These are phyloP conservation scores for Tinospora cordifolia DNA, from an alignment of 164 flowering plant genomes.

Conservation along the genomic window DNA sequence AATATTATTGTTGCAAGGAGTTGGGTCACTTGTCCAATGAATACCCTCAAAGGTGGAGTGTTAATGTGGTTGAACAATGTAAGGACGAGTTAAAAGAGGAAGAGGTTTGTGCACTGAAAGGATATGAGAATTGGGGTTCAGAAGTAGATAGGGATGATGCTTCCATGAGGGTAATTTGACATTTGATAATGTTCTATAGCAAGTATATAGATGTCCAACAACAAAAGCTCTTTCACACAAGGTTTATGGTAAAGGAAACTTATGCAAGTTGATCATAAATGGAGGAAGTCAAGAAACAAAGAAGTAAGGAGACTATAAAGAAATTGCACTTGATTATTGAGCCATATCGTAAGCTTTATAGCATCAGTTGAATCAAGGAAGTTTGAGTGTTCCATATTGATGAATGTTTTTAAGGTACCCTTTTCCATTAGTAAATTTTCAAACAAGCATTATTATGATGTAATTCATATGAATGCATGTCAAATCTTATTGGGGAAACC, in stretches of 20 bases:
- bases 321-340: background rate
- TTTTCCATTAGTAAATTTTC: background rate
- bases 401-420: too few relatives aligned
- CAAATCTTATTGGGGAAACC: background rate
- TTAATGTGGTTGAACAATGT: background rate
- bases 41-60: background rate
- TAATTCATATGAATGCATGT: background rate
- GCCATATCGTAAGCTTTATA: background rate
- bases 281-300: background rate
- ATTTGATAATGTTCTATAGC: background rate
- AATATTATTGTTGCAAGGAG: background rate
- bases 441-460: background rate
- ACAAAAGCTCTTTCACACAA: background rate
- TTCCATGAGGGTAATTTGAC: background rate
- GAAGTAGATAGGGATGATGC: background rate
- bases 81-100: background rate
- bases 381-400: too few relatives aligned
- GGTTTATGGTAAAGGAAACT: background rate
- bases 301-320: too few relatives aligned
- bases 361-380: background rate
- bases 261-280: background rate
- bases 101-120: background rate
- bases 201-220: background rate
- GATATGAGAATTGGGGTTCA: background rate
- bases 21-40: background rate